Base-by-base conservation (phyloP, 2,329 filamentous ascomycete genomes). In the Keithomyces neogunnii region DNA sequence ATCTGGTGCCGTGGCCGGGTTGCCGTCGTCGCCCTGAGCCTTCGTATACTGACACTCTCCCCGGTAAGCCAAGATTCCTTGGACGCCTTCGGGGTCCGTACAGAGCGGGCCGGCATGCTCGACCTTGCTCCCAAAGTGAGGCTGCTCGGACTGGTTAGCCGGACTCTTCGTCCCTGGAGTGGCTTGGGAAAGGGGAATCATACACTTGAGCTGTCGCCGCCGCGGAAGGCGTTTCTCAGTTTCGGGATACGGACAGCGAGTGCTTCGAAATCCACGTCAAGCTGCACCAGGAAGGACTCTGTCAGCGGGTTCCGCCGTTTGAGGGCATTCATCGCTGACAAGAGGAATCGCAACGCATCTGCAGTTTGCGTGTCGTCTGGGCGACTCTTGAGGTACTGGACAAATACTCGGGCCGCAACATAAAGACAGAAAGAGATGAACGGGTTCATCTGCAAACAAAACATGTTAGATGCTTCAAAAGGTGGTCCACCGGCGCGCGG, bases 371-470 rank as follows among this genome's bases (percentile, higher is more conserved):
- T 82, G 66, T 97, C 92, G 32, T 92, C 85, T 0, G 91, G 89
- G n/a, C 86, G 80, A 51, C 88, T 93, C 68, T 95, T 96, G n/a
- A 97, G 76, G 62, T 95, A 96, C 65, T 97, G 92, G 6, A 97
- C 86, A 63, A 97, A 97, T 0, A 97, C 92, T 48, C 93, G 82
- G 28, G 92, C 89, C 9, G 92, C 87, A n/a, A 97, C 91, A 61
- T 96, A 97, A 43, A 99, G 78, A 63, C 90, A 96, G 68, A 97
- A 97, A 0, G 89, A 90, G 60, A 95, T 86, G 65, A 96, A 97
- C 0, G 92, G 89, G 59, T 96, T 96, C 81, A 96, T 89, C 89
- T 96, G 54, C 10, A 57, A 40, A n/a, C 40, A 4, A 19, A 19
- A 19, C 19, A 19, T 19, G 19, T 19, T 19, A 19, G 19, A 19